Evolutionary conservation across 371 early-diverging fungal genomes (phyloP), one percentile per base, ranked within the genome.

Genomic region (Dichotomocladium elegans): DNA sequence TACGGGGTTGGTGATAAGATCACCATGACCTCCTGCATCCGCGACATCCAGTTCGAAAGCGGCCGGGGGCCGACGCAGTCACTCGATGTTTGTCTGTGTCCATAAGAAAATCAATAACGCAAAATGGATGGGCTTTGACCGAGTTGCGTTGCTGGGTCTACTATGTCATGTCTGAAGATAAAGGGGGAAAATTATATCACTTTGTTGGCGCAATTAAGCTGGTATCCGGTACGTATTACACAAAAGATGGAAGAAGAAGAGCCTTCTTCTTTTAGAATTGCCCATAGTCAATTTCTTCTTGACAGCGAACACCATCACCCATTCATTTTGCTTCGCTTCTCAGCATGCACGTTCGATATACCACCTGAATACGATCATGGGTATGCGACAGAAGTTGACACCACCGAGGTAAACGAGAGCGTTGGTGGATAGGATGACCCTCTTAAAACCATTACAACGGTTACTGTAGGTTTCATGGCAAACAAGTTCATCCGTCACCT

Each of bases 301-400:
- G 58, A n/a, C n/a, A 53, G 1, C 42, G 88, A 21, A 56, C 50
- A 4, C 91, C 92, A 5, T 78, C 81, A 3, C 68, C 85, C 10
- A 77, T 91, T 24, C n/a, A 66, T 81, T 15, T 66, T 92, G 33
- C 92, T 93, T 70, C 72, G 92, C 15, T 93, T 86, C 68, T 90
- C 91, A 22, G 92, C 94, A 17, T 53, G 91, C 57, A 88, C 90
- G 3, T 93, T 86, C 72, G 91, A 92, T 62, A 81, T 82, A 37
- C 92, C 92, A 60, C 76, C 78, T 28, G 90, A 93, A 61, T 93
- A 87, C 62, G 89, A 93, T 60, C 68, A 75, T 21, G 53, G 54
- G 3, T 91, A 91, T 52, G 80, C 88, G n/a, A 71, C 73, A 22
- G 61, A 74, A 14, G 66, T 79, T 8, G 94, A 59, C 75, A 80